Percentiles rank a stretch among this genome's conserved stretches.
Conservation (phyloP, 768 basidiomycete genomes). For the Suillus subluteus region DNA sequence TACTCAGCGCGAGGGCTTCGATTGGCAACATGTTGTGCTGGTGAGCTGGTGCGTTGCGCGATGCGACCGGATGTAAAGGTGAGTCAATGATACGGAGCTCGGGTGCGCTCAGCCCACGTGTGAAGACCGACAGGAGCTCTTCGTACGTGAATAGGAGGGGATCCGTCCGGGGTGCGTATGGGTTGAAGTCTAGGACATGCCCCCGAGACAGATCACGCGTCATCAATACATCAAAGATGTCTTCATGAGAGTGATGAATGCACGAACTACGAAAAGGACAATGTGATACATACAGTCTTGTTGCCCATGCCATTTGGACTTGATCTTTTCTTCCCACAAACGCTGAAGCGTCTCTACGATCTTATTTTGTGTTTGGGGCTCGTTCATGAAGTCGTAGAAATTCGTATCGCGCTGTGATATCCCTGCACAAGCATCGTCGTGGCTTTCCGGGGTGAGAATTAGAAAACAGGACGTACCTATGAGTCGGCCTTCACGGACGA, state of each 20-base stretch:
- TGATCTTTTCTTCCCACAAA: conserved; percentile 76
- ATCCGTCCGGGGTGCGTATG: conserved; percentile 86
- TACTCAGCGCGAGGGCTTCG: conserved; percentile 81
- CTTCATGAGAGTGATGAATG: conserved; percentile 40
- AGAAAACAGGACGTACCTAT: conserved; percentile 59
- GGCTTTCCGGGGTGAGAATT: not conserved
- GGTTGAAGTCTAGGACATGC: conserved; percentile 91
- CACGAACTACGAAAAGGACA: not conserved
- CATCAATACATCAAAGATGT: conserved; percentile 85
- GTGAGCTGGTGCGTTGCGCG: conserved; percentile 68
- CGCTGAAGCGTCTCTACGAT: conserved; percentile 53
- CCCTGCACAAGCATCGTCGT: conserved; percentile 44
- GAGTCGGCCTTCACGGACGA: conserved; percentile 72
- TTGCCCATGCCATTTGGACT: conserved; percentile 55
- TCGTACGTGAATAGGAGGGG: conserved; percentile 84
- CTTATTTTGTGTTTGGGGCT: conserved; percentile 51
- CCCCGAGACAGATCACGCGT: conserved; percentile 77
- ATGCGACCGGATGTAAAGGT: conserved; percentile 67
- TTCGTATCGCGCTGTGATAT: conserved; percentile 89
- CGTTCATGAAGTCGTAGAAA: conserved; percentile 85
- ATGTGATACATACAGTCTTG: conserved; percentile 62
- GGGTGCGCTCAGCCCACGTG: conserved; percentile 29
- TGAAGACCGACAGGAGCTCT: conserved; percentile 56
- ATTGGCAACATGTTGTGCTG: conserved; percentile 92
- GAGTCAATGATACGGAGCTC: conserved; percentile 74